Evolutionary conservation across 257 asterid species (phyloP), one percentile per base, ranked within the genome.

Genomic region (Gentiana macrophylla): DNA sequence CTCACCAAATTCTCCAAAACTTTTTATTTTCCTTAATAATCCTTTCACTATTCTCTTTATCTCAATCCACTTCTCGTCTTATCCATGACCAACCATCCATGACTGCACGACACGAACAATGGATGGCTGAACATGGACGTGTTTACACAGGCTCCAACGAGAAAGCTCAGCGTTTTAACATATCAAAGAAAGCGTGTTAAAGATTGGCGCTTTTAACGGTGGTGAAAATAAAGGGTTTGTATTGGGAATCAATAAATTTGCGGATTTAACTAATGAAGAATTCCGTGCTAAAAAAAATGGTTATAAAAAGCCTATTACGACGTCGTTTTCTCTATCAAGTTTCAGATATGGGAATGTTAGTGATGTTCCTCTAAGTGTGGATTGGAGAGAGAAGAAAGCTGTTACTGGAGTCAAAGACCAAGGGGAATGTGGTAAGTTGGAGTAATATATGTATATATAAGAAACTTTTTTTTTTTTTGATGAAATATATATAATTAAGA

Each of bases 61-160:
- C 75, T 46, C 61, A 15, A 15, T 62, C 67, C 9, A 15, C 71
- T 5, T 60, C 67, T 4, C 69, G 71, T 11, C 43, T 47, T 8
- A 52, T 66, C 34, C 6, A 34, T 34, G 34, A 61, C 13, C 70
- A 66, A 6, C 12, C 56, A 50, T 37, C 58, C 52, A 71, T 74
- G 84, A 1, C 53, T 6, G 64, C 51, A 9, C 60, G 65, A 50
- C 79, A 78, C 10, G 74, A 78, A 50, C 54, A 50, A 32, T 78
- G 84, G 81, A 74, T 74, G 70, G 61, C 62, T 37, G 50, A 52
- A 1, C 70, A 74, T 33, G 74, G 61, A 0, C 70, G 71, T 15
- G 33, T 57, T 47, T 78, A 74, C 54, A 50, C 38, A 3, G 65
- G 66, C 5, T 45, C 49, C 9, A 11, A 3, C 1, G 79, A 24